phyloP scores from a whole-genome alignment of 148 eudicot genomes.

The Cornus controversa region DNA sequence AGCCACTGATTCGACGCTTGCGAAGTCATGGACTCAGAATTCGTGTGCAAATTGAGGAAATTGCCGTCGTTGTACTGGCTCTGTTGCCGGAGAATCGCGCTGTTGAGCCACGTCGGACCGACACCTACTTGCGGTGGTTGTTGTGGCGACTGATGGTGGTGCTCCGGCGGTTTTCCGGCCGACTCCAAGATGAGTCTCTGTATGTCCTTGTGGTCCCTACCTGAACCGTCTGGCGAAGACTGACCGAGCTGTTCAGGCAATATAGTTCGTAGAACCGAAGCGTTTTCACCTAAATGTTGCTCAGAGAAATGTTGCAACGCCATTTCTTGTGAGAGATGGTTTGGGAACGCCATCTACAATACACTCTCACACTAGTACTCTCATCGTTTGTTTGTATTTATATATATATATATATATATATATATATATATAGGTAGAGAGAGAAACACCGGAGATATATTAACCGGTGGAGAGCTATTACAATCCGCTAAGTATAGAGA shows the following conservation, averaged over 20 bases:
- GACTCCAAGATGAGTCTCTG: slow-evolving; percentile 11
- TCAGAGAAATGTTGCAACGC: slow-evolving; percentile 34
- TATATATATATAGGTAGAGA: not conserved
- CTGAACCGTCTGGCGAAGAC: slow-evolving; percentile 7
- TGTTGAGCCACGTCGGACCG: slow-evolving; percentile 32
- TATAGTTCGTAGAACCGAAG: slow-evolving; percentile 20
- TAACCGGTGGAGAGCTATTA: too few species aligned
- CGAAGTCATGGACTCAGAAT: slow-evolving; percentile 7
- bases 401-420: too few species aligned
- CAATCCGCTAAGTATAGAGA: not conserved
- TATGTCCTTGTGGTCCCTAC: slow-evolving; percentile 7
- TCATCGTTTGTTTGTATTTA: not conserved
- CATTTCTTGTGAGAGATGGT: slow-evolving; percentile 35
- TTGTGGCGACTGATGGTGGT: slow-evolving; percentile 12
- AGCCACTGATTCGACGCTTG: slow-evolving; percentile 31
- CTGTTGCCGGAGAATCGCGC: slow-evolving; percentile 29
- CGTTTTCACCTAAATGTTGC: slow-evolving; percentile 19
- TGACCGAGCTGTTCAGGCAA: slow-evolving; percentile 20
- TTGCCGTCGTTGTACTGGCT: slow-evolving; percentile 15
- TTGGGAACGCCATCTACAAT: slow-evolving; percentile 34
- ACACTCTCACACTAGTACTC: not conserved
- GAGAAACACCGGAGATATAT: not conserved
- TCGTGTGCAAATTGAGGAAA: slow-evolving; percentile 26
- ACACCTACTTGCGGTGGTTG: slow-evolving; percentile 9
- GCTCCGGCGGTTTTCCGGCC: slow-evolving; percentile 6